Evolutionary conservation across 768 basidiomycete genomes (phyloP), one percentile per base, ranked within the genome.

Genomic region (Lanmaoa pseudosensibilis): DNA sequence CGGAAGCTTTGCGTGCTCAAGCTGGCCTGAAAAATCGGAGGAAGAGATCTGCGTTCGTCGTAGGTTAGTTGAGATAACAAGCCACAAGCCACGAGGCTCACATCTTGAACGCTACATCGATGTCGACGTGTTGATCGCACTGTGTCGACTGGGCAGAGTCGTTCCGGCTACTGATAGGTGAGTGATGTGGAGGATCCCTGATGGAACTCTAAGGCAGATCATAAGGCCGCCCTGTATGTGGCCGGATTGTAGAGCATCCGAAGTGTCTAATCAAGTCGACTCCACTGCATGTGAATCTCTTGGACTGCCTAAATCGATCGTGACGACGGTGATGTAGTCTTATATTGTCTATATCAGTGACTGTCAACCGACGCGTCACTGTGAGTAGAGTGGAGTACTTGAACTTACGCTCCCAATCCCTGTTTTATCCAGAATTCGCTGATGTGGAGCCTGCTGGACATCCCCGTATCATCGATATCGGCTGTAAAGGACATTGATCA

Each of bases 261-360:
- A 33, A n/a, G 21, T n/a, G 21, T 36, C 57, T 56, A 55, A 56
- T 64, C 47, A 34, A 18, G 40, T 5, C 39, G 4, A 49, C 44
- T 54, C 52, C 36, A 55, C 52, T 27, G 18, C 43, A 37, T 36
- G n/a, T 30, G 50, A 41, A 43, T 34, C 15, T n/a, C 54, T 56
- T 47, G 23, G 23, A n/a, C 32, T 47, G 9, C 56, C 52, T 21
- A 41, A 62, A 54, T 21, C 5, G 43, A 46, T 18, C 10, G 46
- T 27, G 27, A 27, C 27, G 27, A 27, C 3, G 27, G 27, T 27
- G 27, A 52, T 39, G 54, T 13, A n/a, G 15, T 37, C 9, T 16
- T 7, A 9, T 27, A 27, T 21, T 34, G 13, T 55, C 18, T 15
- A 27, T 44, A 50, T 46, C 37, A 27, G 38, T 38, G 40, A 25